Evolutionary conservation across 163 green algal genomes (phyloP).

Genomic region (Chlorella variabilis): DNA sequence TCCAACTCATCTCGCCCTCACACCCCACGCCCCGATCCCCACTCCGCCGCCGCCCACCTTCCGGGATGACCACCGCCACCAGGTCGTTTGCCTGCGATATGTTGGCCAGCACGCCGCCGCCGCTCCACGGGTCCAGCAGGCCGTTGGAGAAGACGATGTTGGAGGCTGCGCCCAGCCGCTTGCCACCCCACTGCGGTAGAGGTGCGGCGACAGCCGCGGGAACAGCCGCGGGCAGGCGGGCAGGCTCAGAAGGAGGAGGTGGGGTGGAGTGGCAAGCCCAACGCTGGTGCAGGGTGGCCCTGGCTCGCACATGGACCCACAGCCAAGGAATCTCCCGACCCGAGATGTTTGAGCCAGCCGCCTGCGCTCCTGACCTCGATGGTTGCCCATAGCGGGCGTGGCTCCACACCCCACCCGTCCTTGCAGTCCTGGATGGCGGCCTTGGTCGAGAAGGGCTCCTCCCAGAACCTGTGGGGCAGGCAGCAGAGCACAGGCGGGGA

Average conservation of each 20-base stretch:
- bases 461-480: slow-evolving; percentile 80
- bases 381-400: slow-evolving; percentile 66
- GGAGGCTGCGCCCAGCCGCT: slow-evolving; percentile 57
- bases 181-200: slow-evolving; percentile 62
- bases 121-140: slow-evolving; percentile 84
- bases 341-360: no score
- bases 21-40: no score
- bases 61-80: slow-evolving; percentile 80
- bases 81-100: slow-evolving; percentile 63
- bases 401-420: slow-evolving; percentile 73
- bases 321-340: no score
- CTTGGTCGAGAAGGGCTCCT: slow-evolving; percentile 57
- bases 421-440: slow-evolving; percentile 62
- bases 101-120: slow-evolving; percentile 78
- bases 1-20: no score
- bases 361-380: slow-evolving; percentile 45
- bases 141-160: slow-evolving; percentile 92
- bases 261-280: background rate
- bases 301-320: no score
- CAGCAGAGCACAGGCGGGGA: background rate
- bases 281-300: no score
- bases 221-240: background rate
- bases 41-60: no score
- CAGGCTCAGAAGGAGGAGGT: background rate
- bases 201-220: background rate